Base-by-base conservation (phyloP, 257 asterid genomes). In the Nicotiana undulata region DNA sequence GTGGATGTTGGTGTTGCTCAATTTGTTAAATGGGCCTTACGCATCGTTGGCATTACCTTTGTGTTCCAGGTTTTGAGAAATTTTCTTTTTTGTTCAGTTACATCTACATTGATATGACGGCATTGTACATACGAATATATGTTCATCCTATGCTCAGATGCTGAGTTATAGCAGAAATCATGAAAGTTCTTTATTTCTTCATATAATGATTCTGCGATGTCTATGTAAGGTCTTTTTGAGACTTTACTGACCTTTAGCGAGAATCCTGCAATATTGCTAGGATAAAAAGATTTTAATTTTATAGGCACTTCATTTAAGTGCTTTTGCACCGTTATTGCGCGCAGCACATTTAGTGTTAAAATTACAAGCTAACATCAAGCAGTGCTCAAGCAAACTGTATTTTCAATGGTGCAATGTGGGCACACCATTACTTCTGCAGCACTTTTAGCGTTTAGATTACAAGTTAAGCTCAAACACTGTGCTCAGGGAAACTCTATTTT, bases 11-110 rank as follows among this genome's bases (percentile, higher is more conserved):
- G 96, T 13, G 84, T 94, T 8, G 93, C 98, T 64, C 95, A 92
- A 68, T 94, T 93, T 84, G 98, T 94, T 65, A 93, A 93, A 86
- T 94, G 98, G 98, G 95, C 97, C 85, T 84, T 94, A 79, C 94
- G 95, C 18, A 82, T 88, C 44, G 83, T 93, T 81, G 95, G 93
- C 12, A 90, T 89, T 88, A 88, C 97, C 68, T 91, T 87, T 68
- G 83, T 94, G 85, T 89, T 91, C 84, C 98, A 93, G 98, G 98
- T 94, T 81, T 75, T 46, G 63, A 29, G 16, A 79, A 37, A 7
- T 53, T 20, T 53, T 77, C 63, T 40, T 1, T 32, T 15, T 20
- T 77, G 56, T 49, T 60, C 24, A 51, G 11, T 63, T 58, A 40
- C 78, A 22, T 9, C 2, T 1, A 44, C 15, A 22, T 44, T 59